These are phyloP conservation scores for Paecilomyces sp. DNA, from an alignment of 2,329 filamentous ascomycete genomes.

Conservation along the genomic window DNA sequence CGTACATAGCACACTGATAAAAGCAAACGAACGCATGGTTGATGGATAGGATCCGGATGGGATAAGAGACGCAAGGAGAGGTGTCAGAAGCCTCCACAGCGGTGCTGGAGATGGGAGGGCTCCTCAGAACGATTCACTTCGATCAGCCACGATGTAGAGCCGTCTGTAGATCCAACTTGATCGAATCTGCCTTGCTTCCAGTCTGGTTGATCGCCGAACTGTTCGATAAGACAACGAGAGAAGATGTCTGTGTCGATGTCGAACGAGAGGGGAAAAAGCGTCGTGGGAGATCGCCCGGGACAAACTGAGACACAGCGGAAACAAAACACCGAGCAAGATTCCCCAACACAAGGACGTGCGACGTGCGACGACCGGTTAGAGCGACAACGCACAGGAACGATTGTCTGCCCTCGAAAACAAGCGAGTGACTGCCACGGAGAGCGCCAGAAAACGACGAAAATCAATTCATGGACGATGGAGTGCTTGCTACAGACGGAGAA, in stretches of 20 bases:
- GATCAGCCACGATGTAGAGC: neutral
- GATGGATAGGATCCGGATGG: constrained; percentile 2
- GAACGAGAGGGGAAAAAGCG: neutral
- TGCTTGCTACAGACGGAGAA: neutral
- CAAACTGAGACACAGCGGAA: neutral
- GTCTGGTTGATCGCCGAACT: neutral
- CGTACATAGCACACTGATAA: constrained; percentile 25
- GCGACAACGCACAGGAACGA: neutral
- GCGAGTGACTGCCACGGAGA: neutral
- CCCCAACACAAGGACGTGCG: neutral
- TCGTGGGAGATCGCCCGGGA: neutral
- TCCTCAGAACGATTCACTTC: neutral
- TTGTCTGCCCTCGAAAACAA: neutral
- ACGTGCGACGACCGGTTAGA: neutral
- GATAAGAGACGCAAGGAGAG: constrained; percentile 1
- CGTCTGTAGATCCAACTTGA: neutral
- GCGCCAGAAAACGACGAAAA: neutral
- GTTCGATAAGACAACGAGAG: neutral
- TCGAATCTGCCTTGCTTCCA: neutral
- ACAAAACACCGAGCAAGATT: neutral
- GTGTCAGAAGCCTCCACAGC: neutral
- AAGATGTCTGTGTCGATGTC: neutral
- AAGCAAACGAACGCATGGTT: constrained; percentile 25
- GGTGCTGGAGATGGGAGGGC: neutral
- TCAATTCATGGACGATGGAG: neutral